Evolutionary conservation across 371 early-diverging fungal genomes (phyloP).

Genomic region (Gilbertella persicaria): DNA sequence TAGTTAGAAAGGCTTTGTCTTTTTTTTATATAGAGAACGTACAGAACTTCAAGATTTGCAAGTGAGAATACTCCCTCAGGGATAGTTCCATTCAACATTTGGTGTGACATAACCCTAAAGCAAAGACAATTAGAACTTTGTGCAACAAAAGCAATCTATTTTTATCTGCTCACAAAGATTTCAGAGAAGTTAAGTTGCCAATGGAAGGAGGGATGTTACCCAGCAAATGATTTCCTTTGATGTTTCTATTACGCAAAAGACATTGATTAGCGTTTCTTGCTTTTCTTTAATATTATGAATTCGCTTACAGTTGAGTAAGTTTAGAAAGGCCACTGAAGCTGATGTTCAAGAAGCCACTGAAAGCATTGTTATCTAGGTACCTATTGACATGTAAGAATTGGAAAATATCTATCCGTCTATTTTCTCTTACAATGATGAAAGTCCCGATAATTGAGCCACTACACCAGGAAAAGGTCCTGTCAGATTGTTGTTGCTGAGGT

Average conservation of each 20-base stretch:
- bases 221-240: conserved; percentile 37
- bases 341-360: conserved; percentile 31
- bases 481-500: conserved; percentile 44
- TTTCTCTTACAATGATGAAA: conserved; percentile 28
- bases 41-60: conserved; percentile 31
- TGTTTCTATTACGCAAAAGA: conserved; percentile 24
- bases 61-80: conserved; percentile 38
- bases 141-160: conserved; percentile 2
- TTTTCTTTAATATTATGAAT: not conserved
- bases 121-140: not conserved
- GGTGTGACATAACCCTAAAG: conserved; percentile 31
- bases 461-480: conserved; percentile 36
- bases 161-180: conserved; percentile 36
- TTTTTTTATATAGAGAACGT: conserved; percentile 2
- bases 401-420: not conserved
- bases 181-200: conserved; percentile 36
- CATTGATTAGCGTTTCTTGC: not conserved
- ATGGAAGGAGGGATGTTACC: conserved; percentile 38
- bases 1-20: not conserved
- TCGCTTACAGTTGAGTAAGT: conserved; percentile 31
- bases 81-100: conserved; percentile 43
- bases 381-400: conserved; percentile 6
- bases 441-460: conserved; percentile 13
- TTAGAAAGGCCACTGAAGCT: conserved; percentile 24
- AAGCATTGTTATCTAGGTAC: conserved; percentile 35